A percentile compares a stretch with the other conserved stretches of the same genome.
Evolutionary conservation across 2,329 filamentous ascomycete species (phyloP).

Genomic region (Colletotrichum tanaceti): DNA sequence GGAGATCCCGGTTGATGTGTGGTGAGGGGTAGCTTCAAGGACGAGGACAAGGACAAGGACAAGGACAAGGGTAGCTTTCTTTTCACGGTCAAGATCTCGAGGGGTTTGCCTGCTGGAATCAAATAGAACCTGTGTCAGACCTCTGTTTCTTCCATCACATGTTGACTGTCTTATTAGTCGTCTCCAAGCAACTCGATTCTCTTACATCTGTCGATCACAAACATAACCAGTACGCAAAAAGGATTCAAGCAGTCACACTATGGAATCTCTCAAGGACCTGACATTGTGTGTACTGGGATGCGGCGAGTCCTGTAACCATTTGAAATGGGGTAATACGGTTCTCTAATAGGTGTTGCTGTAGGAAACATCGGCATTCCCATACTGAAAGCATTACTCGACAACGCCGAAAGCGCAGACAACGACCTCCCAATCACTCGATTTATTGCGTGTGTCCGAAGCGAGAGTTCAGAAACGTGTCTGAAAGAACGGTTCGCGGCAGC

Average conservation of each 20-base stretch:
- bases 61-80: slow-evolving; percentile 1
- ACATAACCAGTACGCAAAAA: too few species aligned
- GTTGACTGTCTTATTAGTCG: neutral
- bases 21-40: slow-evolving; percentile 26
- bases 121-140: too few species aligned
- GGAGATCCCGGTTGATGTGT: slow-evolving; percentile 17
- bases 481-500: slow-evolving; percentile 41
- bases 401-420: slow-evolving; percentile 23
- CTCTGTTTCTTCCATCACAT: neutral
- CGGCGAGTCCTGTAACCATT: slow-evolving; percentile 20
- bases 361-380: slow-evolving; percentile 50
- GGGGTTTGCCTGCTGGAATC: too few species aligned
- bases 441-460: slow-evolving; percentile 48
- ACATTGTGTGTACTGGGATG: slow-evolving; percentile 41
- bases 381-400: slow-evolving; percentile 43
- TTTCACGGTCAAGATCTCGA: neutral
- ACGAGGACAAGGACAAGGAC: too few species aligned
- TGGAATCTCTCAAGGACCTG: slow-evolving; percentile 7
- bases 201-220: too few species aligned
- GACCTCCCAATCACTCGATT: slow-evolving; percentile 44
- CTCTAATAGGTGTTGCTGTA: slow-evolving; percentile 21
- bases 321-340: too few species aligned
- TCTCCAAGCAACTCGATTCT: too few species aligned
- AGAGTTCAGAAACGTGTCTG: slow-evolving; percentile 43
- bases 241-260: neutral